phyloP scores from a whole-genome alignment of 1,284 basidiomycete genomes.

The Trichosporon inkin region DNA sequence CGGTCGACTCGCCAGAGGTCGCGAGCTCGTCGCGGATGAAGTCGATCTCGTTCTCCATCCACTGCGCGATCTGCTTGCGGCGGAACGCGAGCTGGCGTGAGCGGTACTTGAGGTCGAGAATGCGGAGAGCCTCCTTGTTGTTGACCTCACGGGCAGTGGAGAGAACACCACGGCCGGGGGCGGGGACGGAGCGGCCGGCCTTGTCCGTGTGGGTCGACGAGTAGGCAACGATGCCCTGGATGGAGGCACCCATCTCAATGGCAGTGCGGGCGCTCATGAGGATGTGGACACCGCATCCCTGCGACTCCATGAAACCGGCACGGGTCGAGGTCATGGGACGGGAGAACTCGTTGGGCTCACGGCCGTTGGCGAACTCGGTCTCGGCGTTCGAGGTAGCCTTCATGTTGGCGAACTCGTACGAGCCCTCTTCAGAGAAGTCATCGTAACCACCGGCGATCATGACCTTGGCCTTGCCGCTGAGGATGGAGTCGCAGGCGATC shows the following conservation, averaged over 20 bases:
- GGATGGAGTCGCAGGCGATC: conserved; percentile 92
- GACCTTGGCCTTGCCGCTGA: conserved; percentile 94
- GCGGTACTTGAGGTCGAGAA: conserved; percentile 80
- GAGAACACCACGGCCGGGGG: conserved; percentile 84
- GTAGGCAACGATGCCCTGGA: conserved; percentile 89
- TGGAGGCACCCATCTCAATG: conserved; percentile 85
- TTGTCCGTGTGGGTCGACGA: conserved; percentile 97
- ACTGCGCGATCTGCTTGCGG: conserved; percentile 85
- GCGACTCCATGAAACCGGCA: conserved; percentile 95
- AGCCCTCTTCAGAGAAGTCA: conserved; percentile 94
- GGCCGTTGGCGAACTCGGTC: conserved; percentile 95
- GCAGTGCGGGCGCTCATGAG: conserved; percentile 96
- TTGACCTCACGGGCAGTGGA: conserved; percentile 74
- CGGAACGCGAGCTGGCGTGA: conserved; percentile 88
- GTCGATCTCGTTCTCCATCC: conserved; percentile 82
- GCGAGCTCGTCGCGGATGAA: conserved; percentile 73
- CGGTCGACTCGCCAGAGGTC: conserved; percentile 55
- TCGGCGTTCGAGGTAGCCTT: conserved; percentile 97
- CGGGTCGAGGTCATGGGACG: conserved; percentile 94
- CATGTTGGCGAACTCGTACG: conserved; percentile 98
- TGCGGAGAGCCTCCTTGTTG: conserved; percentile 64
- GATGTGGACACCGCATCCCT: conserved; percentile 93
- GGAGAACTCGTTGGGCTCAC: conserved; percentile 97
- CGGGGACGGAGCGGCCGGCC: conserved; percentile 89
- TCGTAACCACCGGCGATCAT: conserved; percentile 99